Evolutionary conservation across 2,329 filamentous ascomycete species (phyloP), one percentile per base, ranked within the genome.

Genomic region (Fusarium odoratissimum): DNA sequence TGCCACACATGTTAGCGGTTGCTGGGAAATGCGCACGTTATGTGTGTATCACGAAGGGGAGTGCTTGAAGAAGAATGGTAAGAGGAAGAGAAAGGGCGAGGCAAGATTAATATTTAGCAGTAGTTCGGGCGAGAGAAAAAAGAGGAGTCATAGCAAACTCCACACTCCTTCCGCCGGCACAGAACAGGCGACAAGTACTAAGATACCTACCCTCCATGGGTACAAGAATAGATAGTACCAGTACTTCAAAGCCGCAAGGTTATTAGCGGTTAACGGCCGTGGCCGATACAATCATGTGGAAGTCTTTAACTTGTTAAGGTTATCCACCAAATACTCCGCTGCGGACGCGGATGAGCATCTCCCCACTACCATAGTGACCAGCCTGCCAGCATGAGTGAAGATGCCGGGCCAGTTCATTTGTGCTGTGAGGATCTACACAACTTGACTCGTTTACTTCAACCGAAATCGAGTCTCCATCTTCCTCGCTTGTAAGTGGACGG

Each of bases 1-100:
- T 97, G 84, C 95, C 95, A 92, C 95, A 97, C 95, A 97, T 97
- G 79, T 83, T 92, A 87, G 80, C 82, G 78, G 79, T 72, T 77
- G 70, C 55, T 49, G 59, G 45, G 28, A 42, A 62, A 48, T 72
- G 58, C 64, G 64, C 64, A 57, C 49, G 49, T 49, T 41, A 41
- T 52, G 64, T 57, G 63, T 74, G 60, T 61, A 67, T 40, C 30
- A 41, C 52, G 46, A 55, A 64, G 56, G 57, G 48, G 52, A 49
- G 16, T 55, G 54, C 65, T 49, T 68, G 60, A 60, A 41, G 60
- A 64, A 68, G 61, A 52, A 63, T 55, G 61, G 40, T 51, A 58
- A 40, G 63, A 68, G 44, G 41, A 38, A 64, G 51, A 58, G 55
- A 71, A 69, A 61, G 59, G 56, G 48, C 45, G 45, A 57, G 46